Conservation (phyloP, 495 filamentous ascomycete genomes). For the Entonaema liquescens region DNA sequence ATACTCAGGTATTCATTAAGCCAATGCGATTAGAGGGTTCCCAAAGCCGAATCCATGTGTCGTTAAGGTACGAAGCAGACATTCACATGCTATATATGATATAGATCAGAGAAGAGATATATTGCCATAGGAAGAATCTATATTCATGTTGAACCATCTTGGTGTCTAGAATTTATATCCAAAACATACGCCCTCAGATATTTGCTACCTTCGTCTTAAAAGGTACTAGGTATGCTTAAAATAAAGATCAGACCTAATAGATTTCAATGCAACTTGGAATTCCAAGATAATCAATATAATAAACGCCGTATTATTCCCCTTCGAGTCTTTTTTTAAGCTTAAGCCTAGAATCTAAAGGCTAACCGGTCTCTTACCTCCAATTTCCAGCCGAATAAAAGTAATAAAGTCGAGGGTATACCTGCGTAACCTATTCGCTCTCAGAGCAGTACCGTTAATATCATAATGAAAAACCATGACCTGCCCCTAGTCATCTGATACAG, state of each 20-base stretch:
- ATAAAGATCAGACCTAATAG: not conserved
- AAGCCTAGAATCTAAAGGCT: not conserved
- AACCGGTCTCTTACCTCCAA: not conserved
- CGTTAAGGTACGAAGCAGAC: not conserved
- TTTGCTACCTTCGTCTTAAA: not conserved
- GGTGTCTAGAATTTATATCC: not conserved
- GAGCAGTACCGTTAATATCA: conserved; percentile 28
- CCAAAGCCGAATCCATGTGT: not conserved
- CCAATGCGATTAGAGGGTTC: too few relatives aligned
- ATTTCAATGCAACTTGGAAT: not conserved
- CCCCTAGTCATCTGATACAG: conserved; percentile 25
- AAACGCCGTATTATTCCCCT: not conserved
- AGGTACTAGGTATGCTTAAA: not conserved
- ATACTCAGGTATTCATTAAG: not conserved
- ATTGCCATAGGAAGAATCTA: not conserved
- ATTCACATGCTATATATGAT: not conserved
- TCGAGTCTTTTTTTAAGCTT: not conserved
- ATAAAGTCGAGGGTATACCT: conserved; percentile 12
- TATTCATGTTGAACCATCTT: not conserved
- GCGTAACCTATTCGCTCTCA: conserved; percentile 28
- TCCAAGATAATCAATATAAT: not conserved
- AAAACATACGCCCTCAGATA: not conserved
- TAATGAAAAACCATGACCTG: conserved; percentile 19
- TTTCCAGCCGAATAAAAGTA: not conserved
- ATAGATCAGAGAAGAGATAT: not conserved